Base-by-base conservation (phyloP, 495 filamentous ascomycete genomes). In the Parathielavia hyrcaniae region DNA sequence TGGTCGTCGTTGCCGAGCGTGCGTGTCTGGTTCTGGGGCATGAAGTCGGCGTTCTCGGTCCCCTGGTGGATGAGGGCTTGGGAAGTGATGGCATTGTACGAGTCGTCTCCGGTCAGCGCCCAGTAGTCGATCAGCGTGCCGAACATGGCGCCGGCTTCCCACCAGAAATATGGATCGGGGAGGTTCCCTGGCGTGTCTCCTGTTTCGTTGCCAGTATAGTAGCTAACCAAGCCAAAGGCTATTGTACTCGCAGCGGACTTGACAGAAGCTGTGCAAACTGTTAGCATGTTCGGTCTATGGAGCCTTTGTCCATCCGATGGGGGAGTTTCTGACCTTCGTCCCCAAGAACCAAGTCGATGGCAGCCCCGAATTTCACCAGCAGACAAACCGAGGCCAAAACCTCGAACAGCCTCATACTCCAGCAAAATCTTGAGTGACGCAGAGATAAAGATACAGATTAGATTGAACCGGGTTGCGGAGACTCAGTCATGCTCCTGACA, bases 1-100 rank as follows among this genome's bases (percentile, higher is more conserved):
- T 93, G 90, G 66, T 95, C 89, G 62, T 95, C 89, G 69, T 95
- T 95, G 50, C 90, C 88, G 51, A 81, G 71, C 0, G 86, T 84
- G 57, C 83, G 79, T 23, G 86, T 87, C 64, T 95, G 89, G 68
- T 96, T 95, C 12, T 73, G 70, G 0, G 91, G 88, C 87, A 91
- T 89, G 67, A 83, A 93, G 55, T 90, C 80, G 11, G 73, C 69
- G 41, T 85, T 77, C 13, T 80, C 77, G 13, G 87, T 86, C 16
- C 78, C 81, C 69, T 96, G 91, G 68, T 81, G 86, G 2, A 86
- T 63, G 53, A 96, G 64, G 0, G 78, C 90, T 59, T 90, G 81
- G 5, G 63, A 79, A 2, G 84, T 85, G 19, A 84, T 74, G 32
- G 83, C 75, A 71, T 90, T 89, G 73, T 88, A 95, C 12, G 77